A percentile compares a stretch with the other conserved stretches of the same genome.
phyloP scores from a whole-genome alignment of 2,329 filamentous ascomycete species.

The Aspergillus eucalypticola region DNA sequence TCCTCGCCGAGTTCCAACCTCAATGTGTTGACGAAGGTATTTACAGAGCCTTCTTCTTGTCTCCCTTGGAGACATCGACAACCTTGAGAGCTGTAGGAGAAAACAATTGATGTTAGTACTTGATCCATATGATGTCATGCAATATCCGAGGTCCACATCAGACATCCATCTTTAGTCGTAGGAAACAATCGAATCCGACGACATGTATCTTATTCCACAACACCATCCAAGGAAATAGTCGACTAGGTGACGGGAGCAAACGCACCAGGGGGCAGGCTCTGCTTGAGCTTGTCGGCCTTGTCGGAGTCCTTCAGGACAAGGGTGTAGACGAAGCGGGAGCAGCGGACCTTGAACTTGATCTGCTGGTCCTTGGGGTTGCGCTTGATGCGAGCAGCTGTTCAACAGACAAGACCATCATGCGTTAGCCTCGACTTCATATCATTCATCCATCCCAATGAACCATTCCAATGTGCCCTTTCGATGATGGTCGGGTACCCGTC shows the following conservation, averaged over 20 bases:
- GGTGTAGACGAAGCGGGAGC: slow-evolving; percentile 94
- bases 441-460: neutral
- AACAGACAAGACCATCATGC: slow-evolving; percentile 18
- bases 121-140: neutral
- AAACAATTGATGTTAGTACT: slow-evolving; percentile 24
- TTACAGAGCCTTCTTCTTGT: slow-evolving; percentile 50
- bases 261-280: slow-evolving; percentile 96
- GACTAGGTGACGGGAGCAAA: slow-evolving; percentile 24
- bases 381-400: slow-evolving; percentile 83
- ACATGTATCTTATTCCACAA: neutral
- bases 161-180: neutral
- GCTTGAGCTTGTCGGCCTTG: slow-evolving; percentile 99
- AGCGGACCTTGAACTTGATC: slow-evolving; percentile 99
- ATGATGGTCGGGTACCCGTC: neutral
- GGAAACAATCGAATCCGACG: neutral
- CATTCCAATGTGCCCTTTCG: neutral
- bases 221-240: neutral
- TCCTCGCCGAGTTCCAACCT: neutral
- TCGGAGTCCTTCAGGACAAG: slow-evolving; percentile 97
- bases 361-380: slow-evolving; percentile 86
- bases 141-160: neutral
- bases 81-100: slow-evolving; percentile 44
- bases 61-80: slow-evolving; percentile 47
- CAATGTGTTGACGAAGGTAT: slow-evolving; percentile 22
- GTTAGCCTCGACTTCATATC: slow-evolving; percentile 10